These are phyloP conservation scores for Akanthomyces lecanii DNA, from an alignment of 2,329 filamentous ascomycete genomes.

Conservation along the genomic window DNA sequence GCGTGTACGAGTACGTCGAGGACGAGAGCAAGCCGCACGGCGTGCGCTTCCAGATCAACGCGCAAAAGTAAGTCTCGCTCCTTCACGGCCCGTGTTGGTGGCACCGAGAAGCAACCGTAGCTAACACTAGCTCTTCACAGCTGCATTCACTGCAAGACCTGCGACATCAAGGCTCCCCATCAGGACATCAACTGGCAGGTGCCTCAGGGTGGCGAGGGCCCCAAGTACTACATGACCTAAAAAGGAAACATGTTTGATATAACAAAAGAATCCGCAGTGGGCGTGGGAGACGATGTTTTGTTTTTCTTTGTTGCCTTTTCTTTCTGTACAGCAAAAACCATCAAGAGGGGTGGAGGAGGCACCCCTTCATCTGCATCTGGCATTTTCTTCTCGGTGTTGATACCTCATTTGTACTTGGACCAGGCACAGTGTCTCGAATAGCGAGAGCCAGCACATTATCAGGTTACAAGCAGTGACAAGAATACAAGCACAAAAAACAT, in stretches of 20 bases:
- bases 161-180: slow-evolving; percentile 94
- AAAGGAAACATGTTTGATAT: background rate
- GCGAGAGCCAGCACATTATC: background rate
- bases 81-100: background rate
- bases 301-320: background rate
- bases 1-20: slow-evolving; percentile 97
- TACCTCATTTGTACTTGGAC: slow-evolving; percentile 19
- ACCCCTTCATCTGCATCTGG: background rate
- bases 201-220: slow-evolving; percentile 81
- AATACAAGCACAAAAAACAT: background rate
- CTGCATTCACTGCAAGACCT: slow-evolving; percentile 99
- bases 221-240: slow-evolving; percentile 68
- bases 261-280: background rate
- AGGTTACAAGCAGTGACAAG: background rate
- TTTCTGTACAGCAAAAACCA: background rate
- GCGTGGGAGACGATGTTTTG: background rate
- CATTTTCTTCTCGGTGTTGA: slow-evolving; percentile 23
- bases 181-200: slow-evolving; percentile 98
- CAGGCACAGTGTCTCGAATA: slow-evolving; percentile 10
- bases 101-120: too few relatives aligned
- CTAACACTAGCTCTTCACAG: slow-evolving; percentile 41
- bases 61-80: slow-evolving; percentile 75
- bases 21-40: slow-evolving; percentile 81
- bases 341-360: background rate
- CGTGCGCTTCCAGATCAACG: slow-evolving; percentile 94